A percentile compares a stretch with the other conserved stretches of the same genome.
These are phyloP conservation scores for Colletotrichum nymphaeae DNA, from an alignment of 2,329 filamentous ascomycete species.

Conservation along the genomic window DNA sequence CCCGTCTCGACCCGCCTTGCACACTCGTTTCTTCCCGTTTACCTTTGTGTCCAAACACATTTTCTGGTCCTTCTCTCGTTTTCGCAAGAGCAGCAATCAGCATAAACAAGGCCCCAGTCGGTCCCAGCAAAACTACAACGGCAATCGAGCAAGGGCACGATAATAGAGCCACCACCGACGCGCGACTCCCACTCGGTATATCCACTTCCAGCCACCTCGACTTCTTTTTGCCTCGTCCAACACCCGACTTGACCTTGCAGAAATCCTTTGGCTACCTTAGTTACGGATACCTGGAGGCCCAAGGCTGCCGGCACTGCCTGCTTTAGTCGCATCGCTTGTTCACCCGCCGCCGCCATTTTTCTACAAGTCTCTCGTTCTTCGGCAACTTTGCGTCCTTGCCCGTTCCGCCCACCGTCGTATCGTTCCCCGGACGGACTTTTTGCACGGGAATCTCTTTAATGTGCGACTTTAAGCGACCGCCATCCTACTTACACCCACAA, in stretches of 20 bases:
- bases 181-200: constrained; percentile 25
- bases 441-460: constrained; percentile 28
- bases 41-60: constrained; percentile 9
- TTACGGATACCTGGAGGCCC: neutral
- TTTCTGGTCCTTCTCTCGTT: neutral
- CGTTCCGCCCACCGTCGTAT: neutral
- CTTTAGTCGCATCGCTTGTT: neutral
- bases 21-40: constrained; percentile 15
- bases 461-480: constrained; percentile 27
- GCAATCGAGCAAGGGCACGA: constrained; percentile 5
- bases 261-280: neutral
- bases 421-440: neutral
- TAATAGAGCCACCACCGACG: constrained; percentile 21
- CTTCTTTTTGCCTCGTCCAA: constrained; percentile 14
- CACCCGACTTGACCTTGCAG: neutral
- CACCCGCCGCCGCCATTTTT: constrained; percentile 20
- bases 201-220: constrained; percentile 35
- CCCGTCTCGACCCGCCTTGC: constrained; percentile 23
- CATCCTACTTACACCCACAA: constrained; percentile 11
- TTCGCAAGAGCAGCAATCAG: constrained; percentile 28
- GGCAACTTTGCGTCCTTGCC: neutral
- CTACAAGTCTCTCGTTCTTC: neutral
- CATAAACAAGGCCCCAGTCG: constrained; percentile 14
- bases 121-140: constrained; percentile 1
- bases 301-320: neutral